Evolutionary conservation across 441 rosid genomes (phyloP), one percentile per base, ranked within the genome.

Genomic region (Monsonia emarginata): DNA sequence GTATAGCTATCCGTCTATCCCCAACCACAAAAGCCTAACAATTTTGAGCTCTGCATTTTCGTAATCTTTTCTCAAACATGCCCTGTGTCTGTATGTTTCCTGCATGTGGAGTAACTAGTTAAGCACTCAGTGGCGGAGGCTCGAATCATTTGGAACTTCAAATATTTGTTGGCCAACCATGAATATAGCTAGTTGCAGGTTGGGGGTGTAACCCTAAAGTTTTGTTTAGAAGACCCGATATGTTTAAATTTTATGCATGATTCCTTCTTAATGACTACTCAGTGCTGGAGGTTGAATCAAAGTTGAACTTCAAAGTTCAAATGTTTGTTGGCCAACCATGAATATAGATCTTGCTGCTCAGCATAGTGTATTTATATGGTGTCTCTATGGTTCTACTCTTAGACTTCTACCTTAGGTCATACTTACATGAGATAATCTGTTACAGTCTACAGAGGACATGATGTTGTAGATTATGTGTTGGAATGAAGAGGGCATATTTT

Each of bases 261-360:
- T 54, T 19, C 13, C 74, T 65, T 57, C 66, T 42, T 10, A 60
- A 60, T 69, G 65, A 46, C 40, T 57, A 56, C 58, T 58, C 56
- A 27, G 54, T 68, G 8, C 16, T 54, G 71, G 74, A 34, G 79
- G 69, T 79, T 68, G 61, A 75, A 73, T 73, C 65, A 68, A 72
- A 72, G 72, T 71, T 70, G 81, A 78, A 82, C 80, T 74, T 77
- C 38, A 40, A 78, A 82, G 79, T 74, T 77, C 38, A 40, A 4
- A 64, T 78, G 72, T 74, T 82, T 77, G 86, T 79, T 84, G 78
- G 82, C 78, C 85, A 81, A 83, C 80, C 69, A 13, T 69, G 71
- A 69, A 59, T 60, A 58, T 63, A 22, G 62, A 64, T 56, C 56
- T 75, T 70, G 64, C 63, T 63, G 62, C 62, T 50, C 40, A 42